phyloP scores from a whole-genome alignment of 1,139 yeast genomes.

The Pneumocystis oryctolagi region DNA sequence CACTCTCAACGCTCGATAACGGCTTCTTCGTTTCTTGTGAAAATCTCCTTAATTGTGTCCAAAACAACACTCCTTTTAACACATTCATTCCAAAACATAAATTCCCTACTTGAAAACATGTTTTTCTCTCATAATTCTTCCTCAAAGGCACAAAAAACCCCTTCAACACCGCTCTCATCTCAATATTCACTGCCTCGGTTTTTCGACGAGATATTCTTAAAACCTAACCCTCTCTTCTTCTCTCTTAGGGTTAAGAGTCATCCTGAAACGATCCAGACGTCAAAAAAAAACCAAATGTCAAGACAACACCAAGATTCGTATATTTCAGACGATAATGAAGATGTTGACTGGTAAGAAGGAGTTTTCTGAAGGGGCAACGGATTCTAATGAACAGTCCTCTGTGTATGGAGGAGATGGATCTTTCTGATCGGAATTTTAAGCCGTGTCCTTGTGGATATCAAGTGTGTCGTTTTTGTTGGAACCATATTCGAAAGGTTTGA shows the following conservation, averaged over 20 bases:
- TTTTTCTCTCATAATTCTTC: too few species aligned
- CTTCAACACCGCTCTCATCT: too few species aligned
- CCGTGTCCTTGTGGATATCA: constrained; percentile 99
- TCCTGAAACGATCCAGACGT: not conserved
- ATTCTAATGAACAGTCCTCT: constrained; percentile 40
- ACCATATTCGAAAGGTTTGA: constrained; percentile 55
- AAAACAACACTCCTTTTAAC: too few species aligned
- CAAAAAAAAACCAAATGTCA: not conserved
- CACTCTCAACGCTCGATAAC: not conserved
- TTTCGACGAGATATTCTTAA: too few species aligned
- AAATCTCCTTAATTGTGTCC: not conserved
- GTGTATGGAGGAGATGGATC: constrained; percentile 95
- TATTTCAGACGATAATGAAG: constrained; percentile 14
- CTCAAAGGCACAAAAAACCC: too few species aligned
- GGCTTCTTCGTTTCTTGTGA: not conserved
- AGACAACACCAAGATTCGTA: constrained; percentile 11
- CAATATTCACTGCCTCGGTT: too few species aligned
- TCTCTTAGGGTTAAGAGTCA: too few species aligned
- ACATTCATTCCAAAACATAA: too few species aligned
- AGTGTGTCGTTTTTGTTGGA: constrained; percentile 87
- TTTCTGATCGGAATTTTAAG: constrained; percentile 86
- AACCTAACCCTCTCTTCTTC: not conserved
- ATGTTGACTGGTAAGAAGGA: constrained; percentile 10
- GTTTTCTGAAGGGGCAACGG: not conserved
- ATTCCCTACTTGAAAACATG: too few species aligned